These are phyloP conservation scores for Phytophthora melonis DNA, from an alignment of 352 stramenopile genomes.

Conservation along the genomic window DNA sequence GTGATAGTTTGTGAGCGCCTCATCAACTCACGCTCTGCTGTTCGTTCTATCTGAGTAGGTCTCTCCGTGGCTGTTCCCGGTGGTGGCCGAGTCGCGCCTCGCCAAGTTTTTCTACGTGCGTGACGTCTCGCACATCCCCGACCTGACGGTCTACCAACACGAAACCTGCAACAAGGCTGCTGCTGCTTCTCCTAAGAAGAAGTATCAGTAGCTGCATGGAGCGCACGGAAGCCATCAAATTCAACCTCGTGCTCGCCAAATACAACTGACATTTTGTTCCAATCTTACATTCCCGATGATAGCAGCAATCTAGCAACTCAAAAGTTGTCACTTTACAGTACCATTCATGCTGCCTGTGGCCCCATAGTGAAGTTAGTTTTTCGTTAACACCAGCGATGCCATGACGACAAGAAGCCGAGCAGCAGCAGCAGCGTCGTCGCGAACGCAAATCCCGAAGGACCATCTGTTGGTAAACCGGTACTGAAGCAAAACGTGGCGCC, in stretches of 20 bases:
- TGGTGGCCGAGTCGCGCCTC: conserved; percentile 53
- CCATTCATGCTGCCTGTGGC: background rate
- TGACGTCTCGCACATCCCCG: conserved; percentile 79
- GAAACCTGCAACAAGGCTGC: conserved; percentile 51
- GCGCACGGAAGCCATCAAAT: background rate
- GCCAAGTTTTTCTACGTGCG: conserved; percentile 76
- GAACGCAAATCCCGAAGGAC: conserved; percentile 29
- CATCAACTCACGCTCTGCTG: background rate
- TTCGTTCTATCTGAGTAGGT: conserved; percentile 34
- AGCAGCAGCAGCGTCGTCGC: background rate
- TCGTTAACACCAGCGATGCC: background rate
- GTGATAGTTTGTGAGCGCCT: background rate
- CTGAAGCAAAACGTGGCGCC: conserved; percentile 19
- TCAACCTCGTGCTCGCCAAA: background rate
- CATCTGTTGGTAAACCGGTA: conserved; percentile 13
- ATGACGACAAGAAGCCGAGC: background rate
- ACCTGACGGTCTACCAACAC: conserved; percentile 85
- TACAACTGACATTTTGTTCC: background rate
- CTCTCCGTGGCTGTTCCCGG: conserved; percentile 66
- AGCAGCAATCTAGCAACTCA: too few relatives aligned
- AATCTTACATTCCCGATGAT: background rate
- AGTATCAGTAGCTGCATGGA: conserved; percentile 36
- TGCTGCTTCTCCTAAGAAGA: conserved; percentile 32
- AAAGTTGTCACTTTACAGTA: background rate
- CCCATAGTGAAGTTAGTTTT: background rate